Evolutionary conservation across 257 asterid species (phyloP).

Genomic region (Marsdenia floribunda): DNA sequence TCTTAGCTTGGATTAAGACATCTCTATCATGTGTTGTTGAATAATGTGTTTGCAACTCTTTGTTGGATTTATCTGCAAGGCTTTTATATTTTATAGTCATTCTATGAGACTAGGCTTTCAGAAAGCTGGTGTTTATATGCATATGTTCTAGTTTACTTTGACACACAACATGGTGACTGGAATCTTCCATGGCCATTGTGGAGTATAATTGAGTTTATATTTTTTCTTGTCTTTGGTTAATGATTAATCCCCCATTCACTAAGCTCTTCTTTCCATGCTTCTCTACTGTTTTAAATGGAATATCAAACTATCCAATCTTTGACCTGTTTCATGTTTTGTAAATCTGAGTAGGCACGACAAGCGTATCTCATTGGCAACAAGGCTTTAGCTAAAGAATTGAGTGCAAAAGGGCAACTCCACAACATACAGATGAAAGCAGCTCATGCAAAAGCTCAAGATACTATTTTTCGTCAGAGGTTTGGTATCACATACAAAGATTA

Average conservation of each 20-base stretch:
- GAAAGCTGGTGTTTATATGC: neutral
- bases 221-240: neutral
- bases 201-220: neutral
- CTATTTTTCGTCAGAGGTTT: constrained; percentile 85
- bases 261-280: neutral
- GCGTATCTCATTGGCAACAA: constrained; percentile 91
- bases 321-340: constrained; percentile 6
- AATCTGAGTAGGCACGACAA: constrained; percentile 75
- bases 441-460: constrained; percentile 89
- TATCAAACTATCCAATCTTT: neutral
- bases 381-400: constrained; percentile 97
- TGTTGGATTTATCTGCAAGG: neutral
- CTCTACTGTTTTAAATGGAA: neutral
- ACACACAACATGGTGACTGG: neutral
- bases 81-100: neutral
- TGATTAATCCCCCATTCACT: neutral
- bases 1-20: neutral
- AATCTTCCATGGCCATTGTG: neutral
- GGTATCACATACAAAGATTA: constrained; percentile 10
- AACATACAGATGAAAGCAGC: constrained; percentile 97
- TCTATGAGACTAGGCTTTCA: neutral
- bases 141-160: neutral
- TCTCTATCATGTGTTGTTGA: neutral
- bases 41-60: neutral
- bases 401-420: constrained; percentile 91